A percentile compares a stretch with the other conserved stretches of the same genome.
phyloP scores from a whole-genome alignment of 441 rosid genomes.

The Pelargonium citronellum region DNA sequence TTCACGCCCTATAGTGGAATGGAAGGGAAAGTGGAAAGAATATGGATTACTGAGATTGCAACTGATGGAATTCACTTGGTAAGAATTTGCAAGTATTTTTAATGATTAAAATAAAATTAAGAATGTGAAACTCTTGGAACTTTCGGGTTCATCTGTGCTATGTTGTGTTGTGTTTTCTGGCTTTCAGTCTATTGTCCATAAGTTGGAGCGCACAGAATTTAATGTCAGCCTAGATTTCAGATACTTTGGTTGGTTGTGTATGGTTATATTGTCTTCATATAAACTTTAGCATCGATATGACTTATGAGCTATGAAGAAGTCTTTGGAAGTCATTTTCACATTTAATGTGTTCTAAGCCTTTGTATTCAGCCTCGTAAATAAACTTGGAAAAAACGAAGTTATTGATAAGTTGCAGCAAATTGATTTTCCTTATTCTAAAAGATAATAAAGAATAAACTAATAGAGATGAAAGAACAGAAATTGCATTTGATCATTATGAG shows the following conservation, averaged over 20 bases:
- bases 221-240: background rate
- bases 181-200: background rate
- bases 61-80: slow-evolving; percentile 84
- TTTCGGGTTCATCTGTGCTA: background rate
- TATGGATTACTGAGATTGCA: slow-evolving; percentile 91
- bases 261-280: background rate
- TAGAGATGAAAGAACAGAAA: background rate
- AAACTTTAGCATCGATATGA: background rate
- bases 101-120: background rate
- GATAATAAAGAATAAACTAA: background rate
- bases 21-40: slow-evolving; percentile 79
- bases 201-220: background rate
- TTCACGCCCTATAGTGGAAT: slow-evolving; percentile 73
- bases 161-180: background rate
- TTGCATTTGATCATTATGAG: background rate
- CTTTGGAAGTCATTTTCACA: background rate
- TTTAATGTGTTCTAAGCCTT: background rate
- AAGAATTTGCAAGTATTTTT: slow-evolving; percentile 24
- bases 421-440: background rate
- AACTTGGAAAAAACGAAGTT: too few species aligned
- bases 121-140: background rate
- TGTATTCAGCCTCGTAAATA: background rate
- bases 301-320: background rate
- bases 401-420: too few species aligned
- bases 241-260: background rate